Evolutionary conservation across 305 asterid species (phyloP), one percentile per base, ranked within the genome.

Genomic region (Fraxinus angustifolia): DNA sequence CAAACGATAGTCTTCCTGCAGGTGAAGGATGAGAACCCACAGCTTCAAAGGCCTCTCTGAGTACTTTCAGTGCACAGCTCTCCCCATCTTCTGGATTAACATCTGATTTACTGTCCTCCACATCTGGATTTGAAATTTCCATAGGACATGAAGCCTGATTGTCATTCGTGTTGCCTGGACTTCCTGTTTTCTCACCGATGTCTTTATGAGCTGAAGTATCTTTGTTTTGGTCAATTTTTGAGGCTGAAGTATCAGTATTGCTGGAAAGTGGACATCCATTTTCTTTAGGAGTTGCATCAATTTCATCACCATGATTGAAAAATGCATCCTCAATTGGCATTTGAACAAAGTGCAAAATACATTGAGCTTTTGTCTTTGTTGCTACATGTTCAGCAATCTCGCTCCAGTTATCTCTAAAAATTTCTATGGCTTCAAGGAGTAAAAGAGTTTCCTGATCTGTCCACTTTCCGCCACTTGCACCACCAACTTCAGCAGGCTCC

Each of bases 341-440:
- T 86, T 96, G 93, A 76, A 91, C 91, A 83, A 96, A 96, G 90
- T 96, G 99, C 86, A 96, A 84, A 86, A 96, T 96, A 85, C 99
- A 96, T 84, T 96, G 97, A 77, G 98, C 93, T 89, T 91, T 94
- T 71, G 99, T 96, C 87, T 96, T 94, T 38, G 99, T 96, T 1
- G 98, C 99, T 19, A 96, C 98, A 86, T 96, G 99, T 89, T 96
- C 99, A 42, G 98, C 98, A 82, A 96, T 96, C 90, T 96, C 99
- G 73, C 92, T 94, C 99, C 99, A 96, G 84, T 96, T 94, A 86
- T 96, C 97, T 84, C 92, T 91, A 82, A 90, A 96, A 77, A 96
- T 82, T 86, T 96, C 99, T 83, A 96, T 89, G 67, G 99, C 99
- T 91, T 96, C 99, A 80, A 96, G 99, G 83, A 96, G 98, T 56